These are phyloP conservation scores for Suillus discolor DNA, from an alignment of 768 basidiomycete species.

Conservation along the genomic window DNA sequence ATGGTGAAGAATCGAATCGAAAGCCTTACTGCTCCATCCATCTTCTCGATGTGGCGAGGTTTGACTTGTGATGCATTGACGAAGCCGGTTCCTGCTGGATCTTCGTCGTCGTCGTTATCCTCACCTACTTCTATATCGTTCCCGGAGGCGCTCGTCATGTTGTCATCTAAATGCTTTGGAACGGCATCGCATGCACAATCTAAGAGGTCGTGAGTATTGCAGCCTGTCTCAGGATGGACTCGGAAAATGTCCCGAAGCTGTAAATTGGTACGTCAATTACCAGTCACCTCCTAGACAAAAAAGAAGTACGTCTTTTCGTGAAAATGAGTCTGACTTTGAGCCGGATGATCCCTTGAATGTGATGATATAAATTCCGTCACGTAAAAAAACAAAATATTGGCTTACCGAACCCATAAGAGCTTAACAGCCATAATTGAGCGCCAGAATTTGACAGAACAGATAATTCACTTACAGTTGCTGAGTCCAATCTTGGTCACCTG, in stretches of 20 bases:
- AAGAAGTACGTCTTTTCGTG: conserved; percentile 73
- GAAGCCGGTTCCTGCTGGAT: conserved; percentile 49
- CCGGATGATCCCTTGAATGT: conserved; percentile 41
- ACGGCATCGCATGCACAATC: conserved; percentile 67
- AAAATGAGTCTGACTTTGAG: conserved; percentile 85
- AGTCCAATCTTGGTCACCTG: conserved; percentile 94
- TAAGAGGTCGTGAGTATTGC: conserved; percentile 92
- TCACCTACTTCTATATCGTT: conserved; percentile 1
- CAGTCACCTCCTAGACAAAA: conserved; percentile 2
- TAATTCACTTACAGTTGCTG: conserved; percentile 67
- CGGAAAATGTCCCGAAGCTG: conserved; percentile 93
- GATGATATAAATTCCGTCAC: conserved; percentile 12
- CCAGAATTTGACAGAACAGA: conserved; percentile 5
- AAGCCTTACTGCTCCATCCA: conserved; percentile 53
- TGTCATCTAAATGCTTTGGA: conserved; percentile 12
- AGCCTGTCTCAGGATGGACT: conserved; percentile 74
- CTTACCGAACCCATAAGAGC: conserved; percentile 74
- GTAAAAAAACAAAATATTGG: background rate
- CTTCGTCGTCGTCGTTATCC: conserved; percentile 33
- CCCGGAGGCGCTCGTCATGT: background rate
- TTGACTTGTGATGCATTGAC: conserved; percentile 66
- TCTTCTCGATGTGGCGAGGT: conserved; percentile 42
- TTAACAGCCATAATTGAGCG: conserved; percentile 24
- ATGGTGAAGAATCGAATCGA: conserved; percentile 9
- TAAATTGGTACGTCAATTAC: conserved; percentile 5